phyloP scores from a whole-genome alignment of 768 basidiomycete genomes.

The Leccinum incarnatum region DNA sequence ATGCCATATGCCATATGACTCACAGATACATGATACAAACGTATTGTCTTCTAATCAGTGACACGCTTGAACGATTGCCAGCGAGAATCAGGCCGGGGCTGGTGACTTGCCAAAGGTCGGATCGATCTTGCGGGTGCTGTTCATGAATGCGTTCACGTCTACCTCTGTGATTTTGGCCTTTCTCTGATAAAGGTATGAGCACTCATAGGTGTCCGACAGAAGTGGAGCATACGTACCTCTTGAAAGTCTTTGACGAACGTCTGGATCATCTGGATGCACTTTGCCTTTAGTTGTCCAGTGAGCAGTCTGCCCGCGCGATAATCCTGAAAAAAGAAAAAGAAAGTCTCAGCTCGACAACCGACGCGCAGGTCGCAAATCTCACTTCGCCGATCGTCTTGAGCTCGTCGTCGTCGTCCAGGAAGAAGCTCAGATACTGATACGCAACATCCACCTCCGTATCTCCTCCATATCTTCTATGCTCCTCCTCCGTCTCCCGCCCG shows the following conservation, averaged over 20 bases:
- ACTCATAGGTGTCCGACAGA: background rate
- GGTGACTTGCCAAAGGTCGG: conserved; percentile 44
- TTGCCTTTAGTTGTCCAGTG: conserved; percentile 88
- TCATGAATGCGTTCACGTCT: conserved; percentile 75
- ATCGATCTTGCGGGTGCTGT: conserved; percentile 71
- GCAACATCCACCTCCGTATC: conserved; percentile 93
- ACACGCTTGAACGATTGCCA: background rate
- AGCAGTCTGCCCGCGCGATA: conserved; percentile 86
- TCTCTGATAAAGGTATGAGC: conserved; percentile 46
- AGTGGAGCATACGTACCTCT: conserved; percentile 44
- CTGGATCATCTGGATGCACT: conserved; percentile 81
- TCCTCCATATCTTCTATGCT: conserved; percentile 84
- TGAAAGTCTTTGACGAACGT: conserved; percentile 85
- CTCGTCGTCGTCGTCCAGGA: conserved; percentile 93
- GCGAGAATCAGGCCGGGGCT: background rate
- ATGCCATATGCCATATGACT: background rate
- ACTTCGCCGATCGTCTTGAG: conserved; percentile 75
- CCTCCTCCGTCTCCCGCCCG: conserved; percentile 93
- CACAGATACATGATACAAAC: conserved; percentile 1
- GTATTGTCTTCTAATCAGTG: conserved; percentile 1
- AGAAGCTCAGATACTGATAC: conserved; percentile 94
- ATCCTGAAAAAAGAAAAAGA: conserved; percentile 50
- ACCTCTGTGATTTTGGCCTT: conserved; percentile 80
- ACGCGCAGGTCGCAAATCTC: background rate
- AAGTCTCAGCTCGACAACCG: background rate